Conservation (phyloP, 805 yeast genomes). For the Komagataella phaffii region DNA sequence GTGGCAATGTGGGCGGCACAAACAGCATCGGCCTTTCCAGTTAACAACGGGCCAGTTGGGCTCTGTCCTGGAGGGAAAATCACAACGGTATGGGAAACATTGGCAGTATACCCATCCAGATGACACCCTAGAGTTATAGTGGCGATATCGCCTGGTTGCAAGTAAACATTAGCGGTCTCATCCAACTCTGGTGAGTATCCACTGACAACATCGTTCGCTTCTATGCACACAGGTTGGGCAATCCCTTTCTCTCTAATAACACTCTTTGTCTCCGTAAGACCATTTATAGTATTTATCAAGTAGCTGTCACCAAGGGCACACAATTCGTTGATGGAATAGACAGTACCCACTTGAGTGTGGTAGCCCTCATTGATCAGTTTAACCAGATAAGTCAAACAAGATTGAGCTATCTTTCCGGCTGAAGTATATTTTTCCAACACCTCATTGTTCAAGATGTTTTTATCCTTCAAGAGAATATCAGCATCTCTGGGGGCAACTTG, state of each 20-base stretch:
- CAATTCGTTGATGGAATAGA: slow-evolving; percentile 50
- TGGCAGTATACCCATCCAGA: slow-evolving; percentile 88
- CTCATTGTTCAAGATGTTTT: slow-evolving; percentile 47
- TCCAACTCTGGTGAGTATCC: slow-evolving; percentile 86
- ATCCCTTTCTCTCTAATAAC: slow-evolving; percentile 80
- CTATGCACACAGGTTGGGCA: slow-evolving; percentile 82
- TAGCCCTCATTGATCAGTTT: slow-evolving; percentile 61
- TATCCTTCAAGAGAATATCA: slow-evolving; percentile 56
- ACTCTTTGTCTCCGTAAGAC: slow-evolving; percentile 35
- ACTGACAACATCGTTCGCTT: slow-evolving; percentile 61
- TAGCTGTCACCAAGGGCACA: slow-evolving; percentile 77
- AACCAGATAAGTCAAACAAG: slow-evolving; percentile 55
- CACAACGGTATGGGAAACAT: slow-evolving; percentile 76
- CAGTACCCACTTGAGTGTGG: slow-evolving; percentile 39
- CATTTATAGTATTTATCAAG: slow-evolving; percentile 42
- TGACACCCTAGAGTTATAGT: slow-evolving; percentile 83
- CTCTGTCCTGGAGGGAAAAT: slow-evolving; percentile 49
- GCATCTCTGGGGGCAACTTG: slow-evolving; percentile 28
- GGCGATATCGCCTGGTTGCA: slow-evolving; percentile 71
- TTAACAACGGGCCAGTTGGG: slow-evolving; percentile 72
- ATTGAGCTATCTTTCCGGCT: slow-evolving; percentile 84
- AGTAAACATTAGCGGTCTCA: slow-evolving; percentile 31
- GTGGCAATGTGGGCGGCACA: slow-evolving; percentile 84
- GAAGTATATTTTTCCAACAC: slow-evolving; percentile 73
- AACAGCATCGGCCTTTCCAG: slow-evolving; percentile 77